Evolutionary conservation across 192 early-diverging fungal species (phyloP).

Genomic region (Coemansia sp.): DNA sequence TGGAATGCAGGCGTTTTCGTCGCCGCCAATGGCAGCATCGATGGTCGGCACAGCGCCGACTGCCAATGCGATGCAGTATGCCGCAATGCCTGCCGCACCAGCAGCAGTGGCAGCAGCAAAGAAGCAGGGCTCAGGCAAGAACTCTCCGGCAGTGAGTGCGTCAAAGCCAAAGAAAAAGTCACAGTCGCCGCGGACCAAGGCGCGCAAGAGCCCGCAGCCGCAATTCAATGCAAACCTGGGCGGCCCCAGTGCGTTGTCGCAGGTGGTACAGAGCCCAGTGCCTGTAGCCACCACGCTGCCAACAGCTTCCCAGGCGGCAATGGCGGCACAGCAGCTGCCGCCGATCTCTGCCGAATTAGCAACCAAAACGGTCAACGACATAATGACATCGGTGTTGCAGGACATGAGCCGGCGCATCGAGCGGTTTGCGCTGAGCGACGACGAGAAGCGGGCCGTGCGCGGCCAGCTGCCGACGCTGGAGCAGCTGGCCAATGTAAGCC

Average conservation of each 20-base stretch:
- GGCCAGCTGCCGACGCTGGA: conserved; percentile 19
- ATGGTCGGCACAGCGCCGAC: conserved; percentile 10
- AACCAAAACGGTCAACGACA: conserved; percentile 19
- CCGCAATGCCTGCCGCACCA: background rate
- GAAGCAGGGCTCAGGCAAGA: conserved; percentile 33
- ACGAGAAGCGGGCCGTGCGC: conserved; percentile 25
- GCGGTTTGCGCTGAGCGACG: conserved; percentile 17
- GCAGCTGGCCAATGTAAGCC: conserved; percentile 10
- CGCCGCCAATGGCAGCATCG: conserved; percentile 17
- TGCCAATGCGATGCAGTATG: conserved; percentile 2
- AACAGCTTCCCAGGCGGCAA: conserved; percentile 1
- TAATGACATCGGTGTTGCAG: conserved; percentile 3
- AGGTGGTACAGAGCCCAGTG: background rate
- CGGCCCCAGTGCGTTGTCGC: background rate
- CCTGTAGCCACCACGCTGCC: background rate
- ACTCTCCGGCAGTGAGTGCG: conserved; percentile 29
- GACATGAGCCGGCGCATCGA: conserved; percentile 6
- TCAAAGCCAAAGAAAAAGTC: conserved; percentile 50
- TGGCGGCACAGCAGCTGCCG: background rate
- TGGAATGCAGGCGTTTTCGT: conserved; percentile 28
- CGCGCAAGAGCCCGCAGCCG: conserved; percentile 28
- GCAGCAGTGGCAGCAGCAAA: conserved; percentile 18
- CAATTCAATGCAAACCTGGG: background rate
- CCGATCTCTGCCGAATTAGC: conserved; percentile 34
- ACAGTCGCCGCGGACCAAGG: conserved; percentile 47